A percentile compares a stretch with the other conserved stretches of the same genome.
Evolutionary conservation across 352 stramenopile genomes (phyloP).

Genomic region (Pythium rishiriense): DNA sequence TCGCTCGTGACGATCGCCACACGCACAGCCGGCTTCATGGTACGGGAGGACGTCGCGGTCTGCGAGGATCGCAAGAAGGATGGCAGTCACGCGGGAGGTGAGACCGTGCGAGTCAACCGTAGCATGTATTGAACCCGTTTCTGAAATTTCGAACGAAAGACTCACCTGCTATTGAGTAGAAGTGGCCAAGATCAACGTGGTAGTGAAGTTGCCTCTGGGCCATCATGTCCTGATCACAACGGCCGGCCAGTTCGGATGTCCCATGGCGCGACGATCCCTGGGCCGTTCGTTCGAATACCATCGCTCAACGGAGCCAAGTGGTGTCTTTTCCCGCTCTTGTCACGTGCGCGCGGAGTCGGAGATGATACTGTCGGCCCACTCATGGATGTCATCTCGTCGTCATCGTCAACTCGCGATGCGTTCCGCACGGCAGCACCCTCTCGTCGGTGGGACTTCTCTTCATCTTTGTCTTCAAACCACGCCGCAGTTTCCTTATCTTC

Average conservation of each 20-base stretch:
- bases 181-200: neutral
- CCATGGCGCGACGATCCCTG: slow-evolving; percentile 34
- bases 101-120: slow-evolving; percentile 5
- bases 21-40: neutral
- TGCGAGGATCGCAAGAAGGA: too few species aligned
- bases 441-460: neutral
- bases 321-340: slow-evolving; percentile 24
- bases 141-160: neutral
- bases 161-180: neutral
- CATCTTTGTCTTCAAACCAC: slow-evolving; percentile 29
- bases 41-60: too few species aligned
- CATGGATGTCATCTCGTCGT: slow-evolving; percentile 12
- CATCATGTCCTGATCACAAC: slow-evolving; percentile 20
- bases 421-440: neutral
- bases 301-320: slow-evolving; percentile 20
- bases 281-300: neutral
- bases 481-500: slow-evolving; percentile 25
- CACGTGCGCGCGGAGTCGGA: slow-evolving; percentile 9
- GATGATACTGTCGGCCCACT: neutral
- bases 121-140: neutral
- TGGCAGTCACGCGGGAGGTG: too few species aligned
- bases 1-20: slow-evolving; percentile 25
- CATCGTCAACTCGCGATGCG: slow-evolving; percentile 12
- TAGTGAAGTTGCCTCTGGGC: neutral
- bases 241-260: slow-evolving; percentile 43